Base-by-base conservation (phyloP, 352 stramenopile species). In the Chloridella minuta region DNA sequence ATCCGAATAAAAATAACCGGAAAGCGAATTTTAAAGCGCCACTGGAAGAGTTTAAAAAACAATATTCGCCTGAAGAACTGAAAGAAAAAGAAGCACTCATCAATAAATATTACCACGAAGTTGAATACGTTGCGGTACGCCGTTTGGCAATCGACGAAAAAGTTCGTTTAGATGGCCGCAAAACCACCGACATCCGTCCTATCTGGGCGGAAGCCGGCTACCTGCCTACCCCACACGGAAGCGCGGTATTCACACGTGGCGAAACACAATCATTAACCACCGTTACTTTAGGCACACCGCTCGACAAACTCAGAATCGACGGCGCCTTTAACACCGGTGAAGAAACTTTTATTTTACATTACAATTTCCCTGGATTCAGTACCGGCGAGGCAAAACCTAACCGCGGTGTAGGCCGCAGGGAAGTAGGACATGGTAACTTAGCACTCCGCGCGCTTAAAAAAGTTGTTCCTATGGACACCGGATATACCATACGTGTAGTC, bases 61-160 rank as follows among this genome's bases (percentile, higher is more conserved):
- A 66, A 66, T 66, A 18, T 66, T 18, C 40, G 10, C 10, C 40
- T 66, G 40, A 66, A 66, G 40, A 66, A 66, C n/a, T 66, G n/a
- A 66, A 66, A 66, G 40, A 66, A 66, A 66, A n/a, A 66, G 40
- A 66, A 66, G 40, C 40, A n/a, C 40, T 66, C 40, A 66, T 66
- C 40, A 66, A 66, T n/a, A 66, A 66, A 66, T 66, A 66, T 66
- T 66, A 66, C n/a, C 40, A 66, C n/a, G 40, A 66, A 66, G 40
- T 66, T 18, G 40, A 66, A 66, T 66, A 66, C 40, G 40, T 66
- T 18, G 40, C 40, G 10, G 40, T 66, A 66, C 40, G 40, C n/a
- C 40, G 40, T 66, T 66, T 66, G n/a, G 40, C 40, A 10, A 66
- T 66, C n/a, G 40, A 66, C n/a, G 40, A 66, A 66, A 83, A 83